These are phyloP conservation scores for Sphagnum contortum DNA, from an alignment of 225 moss, liverwort and hornwort species.

Conservation along the genomic window DNA sequence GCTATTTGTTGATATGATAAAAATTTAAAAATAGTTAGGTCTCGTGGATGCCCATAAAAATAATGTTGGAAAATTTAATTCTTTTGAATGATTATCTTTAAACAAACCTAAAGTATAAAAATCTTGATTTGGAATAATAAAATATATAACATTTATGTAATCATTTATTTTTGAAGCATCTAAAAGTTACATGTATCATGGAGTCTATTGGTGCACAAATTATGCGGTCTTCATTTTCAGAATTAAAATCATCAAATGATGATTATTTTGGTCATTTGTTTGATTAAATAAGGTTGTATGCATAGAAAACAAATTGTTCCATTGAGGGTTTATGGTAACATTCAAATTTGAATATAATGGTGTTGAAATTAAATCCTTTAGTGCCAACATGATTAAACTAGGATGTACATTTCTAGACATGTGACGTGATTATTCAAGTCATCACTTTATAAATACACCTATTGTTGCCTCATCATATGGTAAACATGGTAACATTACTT, in stretches of 20 bases:
- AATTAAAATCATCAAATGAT: too few species aligned
- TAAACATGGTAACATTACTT: too few species aligned
- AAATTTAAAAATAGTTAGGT: too few species aligned
- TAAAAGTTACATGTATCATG: not conserved
- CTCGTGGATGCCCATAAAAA: too few species aligned
- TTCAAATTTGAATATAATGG: not conserved
- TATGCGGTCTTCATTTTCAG: not conserved
- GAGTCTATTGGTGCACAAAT: not conserved
- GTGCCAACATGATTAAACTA: too few species aligned
- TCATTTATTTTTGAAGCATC: not conserved
- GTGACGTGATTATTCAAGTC: not conserved
- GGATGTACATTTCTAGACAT: not conserved
- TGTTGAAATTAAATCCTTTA: too few species aligned
- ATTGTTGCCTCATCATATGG: conserved; percentile 1
- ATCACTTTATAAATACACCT: not conserved
- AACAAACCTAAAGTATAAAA: not conserved
- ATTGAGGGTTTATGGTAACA: not conserved
- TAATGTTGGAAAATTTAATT: too few species aligned
- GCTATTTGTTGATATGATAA: too few species aligned
- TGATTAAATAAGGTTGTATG: not conserved
- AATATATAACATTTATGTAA: not conserved
- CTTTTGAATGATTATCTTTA: too few species aligned
- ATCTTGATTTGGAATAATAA: not conserved
- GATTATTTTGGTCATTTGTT: not conserved
- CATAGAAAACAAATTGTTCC: not conserved